Base-by-base conservation (phyloP, 805 yeast genomes). In the Lipomyces orientalis region DNA sequence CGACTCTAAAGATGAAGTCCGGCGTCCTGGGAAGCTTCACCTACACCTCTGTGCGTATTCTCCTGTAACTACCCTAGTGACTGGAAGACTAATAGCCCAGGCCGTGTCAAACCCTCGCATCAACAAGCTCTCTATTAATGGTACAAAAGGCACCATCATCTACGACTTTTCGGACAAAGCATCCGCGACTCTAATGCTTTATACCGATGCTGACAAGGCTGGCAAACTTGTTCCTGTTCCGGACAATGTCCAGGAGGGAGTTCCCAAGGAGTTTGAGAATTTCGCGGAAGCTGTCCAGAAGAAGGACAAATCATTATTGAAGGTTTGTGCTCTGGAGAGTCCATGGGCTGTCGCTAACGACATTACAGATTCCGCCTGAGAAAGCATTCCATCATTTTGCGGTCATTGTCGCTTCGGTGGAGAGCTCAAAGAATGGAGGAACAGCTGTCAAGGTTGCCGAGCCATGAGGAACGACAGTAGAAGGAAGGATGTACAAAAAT, bases 381-480 rank as follows among this genome's bases (percentile, higher is more conserved):
- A 84, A 82, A 69, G 92, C 96, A 5, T 93, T 90, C 87, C 97
- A 93, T 79, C 98, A 94, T 79, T 86, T 93, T 78, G 97, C 97
- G 6, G 85, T 91, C 73, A 87, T 94, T 66, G 97, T 87, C 64
- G 98, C 97, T 34, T 90, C 91, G 67, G 79, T 94, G 49, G 88
- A 89, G 71, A 88, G 95, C 66, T 86, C 91, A 19, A 65, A 75
- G 64, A 66, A 71, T 52, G 72, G 69, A 35, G 86, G 86, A 14
- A 68, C 73, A 25, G 67, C 74, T 1, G 80, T 79, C 10, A 58
- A 61, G 6, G 82, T 83, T 14, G 75, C 35, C 49, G 49, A 43
- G 25, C 49, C 49, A n/a, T 43, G 49, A 43, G 25, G 49, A n/a
- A 43, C 7, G 49, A 16, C 3, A 1, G 19, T 43, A 43, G 49